These are phyloP conservation scores for Boechera retrofracta DNA, from an alignment of 345 rosid species.

Conservation along the genomic window DNA sequence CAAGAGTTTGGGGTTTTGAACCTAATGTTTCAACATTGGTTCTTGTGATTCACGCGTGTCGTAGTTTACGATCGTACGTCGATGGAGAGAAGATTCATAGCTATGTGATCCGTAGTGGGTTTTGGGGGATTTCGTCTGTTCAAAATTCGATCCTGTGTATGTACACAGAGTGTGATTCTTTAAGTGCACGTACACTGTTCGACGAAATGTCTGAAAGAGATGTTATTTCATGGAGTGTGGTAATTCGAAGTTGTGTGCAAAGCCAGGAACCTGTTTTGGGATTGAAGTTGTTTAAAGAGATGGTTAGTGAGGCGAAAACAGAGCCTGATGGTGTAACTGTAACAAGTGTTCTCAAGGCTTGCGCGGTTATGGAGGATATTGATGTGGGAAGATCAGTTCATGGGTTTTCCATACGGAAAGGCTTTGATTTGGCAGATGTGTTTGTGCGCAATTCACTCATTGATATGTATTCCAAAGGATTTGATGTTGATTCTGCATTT, in stretches of 20 bases:
- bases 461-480: slow-evolving; percentile 68
- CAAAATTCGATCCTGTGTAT: slow-evolving; percentile 59
- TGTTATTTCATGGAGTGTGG: slow-evolving; percentile 71
- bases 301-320: slow-evolving; percentile 49
- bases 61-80: slow-evolving; percentile 13
- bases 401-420: slow-evolving; percentile 54
- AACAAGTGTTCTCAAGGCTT: slow-evolving; percentile 69
- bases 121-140: slow-evolving; percentile 49
- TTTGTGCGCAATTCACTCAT: slow-evolving; percentile 65
- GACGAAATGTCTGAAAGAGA: slow-evolving; percentile 74
- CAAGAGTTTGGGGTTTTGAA: slow-evolving; percentile 60
- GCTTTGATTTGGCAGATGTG: slow-evolving; percentile 52
- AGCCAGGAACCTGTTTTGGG: slow-evolving; percentile 50
- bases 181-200: slow-evolving; percentile 58
- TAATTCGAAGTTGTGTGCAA: slow-evolving; percentile 60
- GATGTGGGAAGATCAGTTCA: slow-evolving; percentile 58
- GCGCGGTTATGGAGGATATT: slow-evolving; percentile 46
- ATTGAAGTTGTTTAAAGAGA: slow-evolving; percentile 55
- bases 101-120: slow-evolving; percentile 57
- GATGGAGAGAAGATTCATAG: slow-evolving; percentile 54
- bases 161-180: slow-evolving; percentile 45
- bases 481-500: slow-evolving; percentile 55
- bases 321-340: slow-evolving; percentile 57
- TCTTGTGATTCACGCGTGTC: slow-evolving; percentile 59
- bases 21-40: slow-evolving; percentile 64